Conservation (phyloP, 805 yeast species). For the Lipomyces mesembrius region DNA sequence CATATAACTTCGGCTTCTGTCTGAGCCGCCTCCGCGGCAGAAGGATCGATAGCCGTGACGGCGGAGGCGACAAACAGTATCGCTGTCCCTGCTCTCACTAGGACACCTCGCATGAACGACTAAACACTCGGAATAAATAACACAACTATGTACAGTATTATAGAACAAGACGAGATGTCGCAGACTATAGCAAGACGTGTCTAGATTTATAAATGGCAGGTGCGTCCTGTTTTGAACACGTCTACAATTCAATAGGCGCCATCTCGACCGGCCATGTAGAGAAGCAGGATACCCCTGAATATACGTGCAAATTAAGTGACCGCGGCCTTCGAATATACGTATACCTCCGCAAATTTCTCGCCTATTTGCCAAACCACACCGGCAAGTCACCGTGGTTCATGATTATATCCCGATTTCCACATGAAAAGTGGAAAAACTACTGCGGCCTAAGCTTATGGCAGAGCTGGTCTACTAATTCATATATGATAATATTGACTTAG, state of each 20-base stretch:
- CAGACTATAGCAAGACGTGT: not conserved
- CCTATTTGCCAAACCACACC: no score
- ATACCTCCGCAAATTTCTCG: no score
- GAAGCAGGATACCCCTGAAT: not conserved
- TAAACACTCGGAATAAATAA: not conserved
- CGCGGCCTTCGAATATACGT: no score
- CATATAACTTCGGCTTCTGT: not conserved
- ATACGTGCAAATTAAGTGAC: not conserved
- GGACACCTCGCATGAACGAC: not conserved
- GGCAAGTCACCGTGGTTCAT: no score
- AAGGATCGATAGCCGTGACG: not conserved
- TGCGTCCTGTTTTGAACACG: not conserved
- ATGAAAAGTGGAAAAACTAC: no score
- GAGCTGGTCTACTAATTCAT: no score
- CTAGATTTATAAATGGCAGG: not conserved
- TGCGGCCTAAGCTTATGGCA: no score
- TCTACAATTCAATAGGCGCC: not conserved
- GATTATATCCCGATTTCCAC: no score
- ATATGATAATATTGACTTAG: no score
- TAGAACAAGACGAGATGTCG: not conserved
- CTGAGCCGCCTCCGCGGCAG: not conserved
- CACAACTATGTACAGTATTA: not conserved
- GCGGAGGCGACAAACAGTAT: not conserved
- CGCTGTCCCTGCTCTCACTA: not conserved
- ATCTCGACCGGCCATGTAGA: not conserved